A percentile compares a stretch with the other conserved stretches of the same genome.
Conservation (phyloP, 352 stramenopile species). For the Phytophthora niederhauseri region DNA sequence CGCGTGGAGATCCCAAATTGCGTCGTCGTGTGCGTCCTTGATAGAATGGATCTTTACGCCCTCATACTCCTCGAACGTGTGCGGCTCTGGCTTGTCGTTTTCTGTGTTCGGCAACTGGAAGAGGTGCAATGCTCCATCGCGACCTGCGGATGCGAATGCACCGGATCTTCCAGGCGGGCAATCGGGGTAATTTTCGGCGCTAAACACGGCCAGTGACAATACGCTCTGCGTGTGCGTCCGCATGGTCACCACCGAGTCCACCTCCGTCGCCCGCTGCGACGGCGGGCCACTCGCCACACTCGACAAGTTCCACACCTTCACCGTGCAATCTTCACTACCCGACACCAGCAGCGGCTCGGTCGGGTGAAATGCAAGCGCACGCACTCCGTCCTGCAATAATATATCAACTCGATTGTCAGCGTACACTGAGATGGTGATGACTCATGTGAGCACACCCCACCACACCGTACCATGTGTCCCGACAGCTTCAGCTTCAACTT, state of each 20-base stretch:
- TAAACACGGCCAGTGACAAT: slow-evolving; percentile 74
- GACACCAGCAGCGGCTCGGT: slow-evolving; percentile 85
- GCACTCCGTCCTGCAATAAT: slow-evolving; percentile 68
- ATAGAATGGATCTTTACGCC: slow-evolving; percentile 66
- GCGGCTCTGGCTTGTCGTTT: slow-evolving; percentile 71
- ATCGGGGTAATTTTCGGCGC: slow-evolving; percentile 75
- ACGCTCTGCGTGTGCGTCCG: slow-evolving; percentile 79
- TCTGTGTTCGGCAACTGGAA: slow-evolving; percentile 64
- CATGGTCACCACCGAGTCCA: slow-evolving; percentile 82
- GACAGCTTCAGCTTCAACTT: slow-evolving; percentile 90
- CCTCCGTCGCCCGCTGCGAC: slow-evolving; percentile 70
- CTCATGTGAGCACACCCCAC: slow-evolving; percentile 1
- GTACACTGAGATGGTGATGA: slow-evolving; percentile 10
- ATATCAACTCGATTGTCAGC: neutral
- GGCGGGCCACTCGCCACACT: slow-evolving; percentile 65
- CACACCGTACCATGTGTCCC: slow-evolving; percentile 70
- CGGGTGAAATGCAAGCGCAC: slow-evolving; percentile 77
- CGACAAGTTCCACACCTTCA: slow-evolving; percentile 84
- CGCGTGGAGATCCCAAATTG: slow-evolving; percentile 82
- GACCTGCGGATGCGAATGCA: slow-evolving; percentile 72
- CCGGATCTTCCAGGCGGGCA: slow-evolving; percentile 51
- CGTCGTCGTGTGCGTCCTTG: slow-evolving; percentile 81
- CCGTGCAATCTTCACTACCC: slow-evolving; percentile 85
- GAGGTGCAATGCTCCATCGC: slow-evolving; percentile 77
- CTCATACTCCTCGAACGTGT: slow-evolving; percentile 79